These are phyloP conservation scores for Pueraria montana DNA, from an alignment of 306 rosid species.

Conservation along the genomic window DNA sequence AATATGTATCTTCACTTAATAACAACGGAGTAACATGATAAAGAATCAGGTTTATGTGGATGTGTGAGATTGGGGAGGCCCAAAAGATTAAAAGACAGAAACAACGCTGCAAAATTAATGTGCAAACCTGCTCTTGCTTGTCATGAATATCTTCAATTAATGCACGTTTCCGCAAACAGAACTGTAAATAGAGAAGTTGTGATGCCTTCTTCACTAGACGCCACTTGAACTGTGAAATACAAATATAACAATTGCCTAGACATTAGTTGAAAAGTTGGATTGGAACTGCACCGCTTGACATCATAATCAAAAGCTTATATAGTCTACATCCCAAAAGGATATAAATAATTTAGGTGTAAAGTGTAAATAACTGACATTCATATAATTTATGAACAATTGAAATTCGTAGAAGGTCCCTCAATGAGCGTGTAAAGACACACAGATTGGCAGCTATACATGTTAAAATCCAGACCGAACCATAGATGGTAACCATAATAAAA, in stretches of 20 bases:
- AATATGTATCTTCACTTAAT: conserved; percentile 33
- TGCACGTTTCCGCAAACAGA: conserved; percentile 87
- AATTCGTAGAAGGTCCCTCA: neutral
- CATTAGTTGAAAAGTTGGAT: conserved; percentile 38
- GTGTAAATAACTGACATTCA: conserved; percentile 15
- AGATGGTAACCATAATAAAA: neutral
- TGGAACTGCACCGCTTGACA: conserved; percentile 15
- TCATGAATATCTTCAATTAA: conserved; percentile 82
- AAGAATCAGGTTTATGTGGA: conserved; percentile 7
- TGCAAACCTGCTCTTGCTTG: conserved; percentile 92
- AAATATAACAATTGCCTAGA: conserved; percentile 25
- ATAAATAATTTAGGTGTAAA: neutral
- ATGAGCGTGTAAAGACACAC: neutral
- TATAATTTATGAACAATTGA: neutral
- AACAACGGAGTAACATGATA: conserved; percentile 31
- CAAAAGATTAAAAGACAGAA: conserved; percentile 18
- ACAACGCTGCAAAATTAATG: conserved; percentile 15
- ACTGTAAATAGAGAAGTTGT: conserved; percentile 90
- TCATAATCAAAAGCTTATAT: conserved; percentile 3
- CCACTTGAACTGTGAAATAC: conserved; percentile 84
- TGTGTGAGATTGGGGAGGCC: neutral
- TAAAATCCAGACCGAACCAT: neutral
- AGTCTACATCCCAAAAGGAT: neutral
- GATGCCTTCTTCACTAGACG: conserved; percentile 85
- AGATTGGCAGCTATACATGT: neutral